Evolutionary conservation across 2,329 filamentous ascomycete genomes (phyloP), one percentile per base, ranked within the genome.

Genomic region (Botrytis aclada): DNA sequence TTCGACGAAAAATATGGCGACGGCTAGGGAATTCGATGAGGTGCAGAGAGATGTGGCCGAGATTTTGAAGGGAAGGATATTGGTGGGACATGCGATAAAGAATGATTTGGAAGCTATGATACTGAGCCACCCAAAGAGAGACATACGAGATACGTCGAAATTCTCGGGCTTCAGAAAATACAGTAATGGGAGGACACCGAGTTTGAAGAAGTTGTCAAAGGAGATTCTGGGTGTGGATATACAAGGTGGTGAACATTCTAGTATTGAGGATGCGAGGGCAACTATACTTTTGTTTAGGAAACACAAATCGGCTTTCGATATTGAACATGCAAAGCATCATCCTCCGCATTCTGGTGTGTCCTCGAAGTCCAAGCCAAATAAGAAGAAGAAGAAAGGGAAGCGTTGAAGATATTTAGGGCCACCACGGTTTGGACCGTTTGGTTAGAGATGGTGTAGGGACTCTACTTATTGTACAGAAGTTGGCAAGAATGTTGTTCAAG

Each of bases 221-320:
- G 85, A 89, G 79, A 79, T 91, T 12, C 80, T 92, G 2, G 85
- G 86, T 0, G 82, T 90, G 8, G 88, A 90, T 67, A 91, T 92
- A 70, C 90, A 92, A 77, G 83, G 81, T 32, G 89, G 89, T 1
- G 84, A 87, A 39, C 90, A 92, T 81, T 91, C 89, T 2, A 92
- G 89, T 81, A 83, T 92, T 75, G 85, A 92, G 84, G 96, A 99
- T 84, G 96, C 96, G 2, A 86, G 94, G 77, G 94, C 93, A 8
- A 91, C 94, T 0, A 98, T 99, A 94, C 84, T 95, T 72, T 84
- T 99, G 60, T 98, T 97, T 80, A 87, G 93, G 75, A 88, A 89
- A 76, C 89, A 94, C 81, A 98, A 98, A 83, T 86, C 90, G 29
- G 92, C 87, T 0, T 98, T 99, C 80, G 96, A 98, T 80, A 85